Percentiles rank a stretch among this genome's conserved stretches.
phyloP scores from a whole-genome alignment of 129 eudicot species.

The Flaveria ramosissima region DNA sequence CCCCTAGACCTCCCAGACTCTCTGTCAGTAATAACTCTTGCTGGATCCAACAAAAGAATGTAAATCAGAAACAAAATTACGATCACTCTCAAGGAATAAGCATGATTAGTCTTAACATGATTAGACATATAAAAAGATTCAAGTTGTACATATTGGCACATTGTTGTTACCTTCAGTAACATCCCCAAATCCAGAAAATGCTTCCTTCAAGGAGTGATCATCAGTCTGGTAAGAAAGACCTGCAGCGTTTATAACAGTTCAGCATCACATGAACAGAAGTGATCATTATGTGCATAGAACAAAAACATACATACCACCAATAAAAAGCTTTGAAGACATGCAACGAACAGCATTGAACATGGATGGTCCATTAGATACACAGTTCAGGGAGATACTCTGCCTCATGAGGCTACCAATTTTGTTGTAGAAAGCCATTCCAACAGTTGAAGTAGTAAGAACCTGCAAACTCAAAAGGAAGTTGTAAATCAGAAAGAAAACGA shows the following conservation, averaged over 20 bases:
- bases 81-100: no score
- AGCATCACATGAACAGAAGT: not conserved
- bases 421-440: conserved; percentile 64
- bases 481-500: no score
- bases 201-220: conserved; percentile 67
- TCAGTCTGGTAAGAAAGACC: conserved; percentile 81
- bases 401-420: conserved; percentile 61
- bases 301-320: conserved; percentile 77
- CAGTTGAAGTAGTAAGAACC: conserved; percentile 21
- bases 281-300: not conserved
- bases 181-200: conserved; percentile 79
- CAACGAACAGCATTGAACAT: conserved; percentile 63
- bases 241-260: conserved; percentile 22
- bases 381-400: conserved; percentile 41
- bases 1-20: conserved; percentile 77
- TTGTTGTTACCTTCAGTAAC: conserved; percentile 64
- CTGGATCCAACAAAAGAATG: conserved; percentile 32
- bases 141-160: no score
- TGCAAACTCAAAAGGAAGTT: not conserved
- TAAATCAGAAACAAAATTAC: no score
- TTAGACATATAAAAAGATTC: no score
- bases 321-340: conserved; percentile 83
- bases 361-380: conserved; percentile 36
- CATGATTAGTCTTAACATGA: no score
- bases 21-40: conserved; percentile 62